Evolutionary conservation across 306 rosid genomes (phyloP), one percentile per base, ranked within the genome.

Genomic region (Dryas octopetala): DNA sequence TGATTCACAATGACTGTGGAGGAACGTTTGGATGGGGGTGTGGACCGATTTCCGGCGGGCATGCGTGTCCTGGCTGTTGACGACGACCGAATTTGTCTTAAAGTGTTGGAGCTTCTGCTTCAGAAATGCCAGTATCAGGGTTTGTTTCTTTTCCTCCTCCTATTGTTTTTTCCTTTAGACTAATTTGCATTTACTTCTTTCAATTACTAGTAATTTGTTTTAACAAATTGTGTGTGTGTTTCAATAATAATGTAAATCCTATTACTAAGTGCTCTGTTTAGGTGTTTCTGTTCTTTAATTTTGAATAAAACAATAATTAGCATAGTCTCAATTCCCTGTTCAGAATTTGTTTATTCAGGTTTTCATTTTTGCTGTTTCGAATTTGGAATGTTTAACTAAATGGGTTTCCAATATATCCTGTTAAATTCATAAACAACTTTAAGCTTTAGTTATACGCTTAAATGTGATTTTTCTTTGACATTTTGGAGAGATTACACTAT

Each of bases 61-160:
- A 89, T 94, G 98, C 86, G 89, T 58, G 96, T 94, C 80, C 88
- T 94, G 19, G 97, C 92, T 3, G 98, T 91, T 47, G 98, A 94
- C 14, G 97, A 91, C 53, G 84, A 91, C 81, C 88, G 81, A 68
- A 79, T 76, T 55, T 94, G 96, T 79, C 90, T 94, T 73, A 91
- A 78, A 74, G 45, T 89, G 17, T 75, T 91, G 77, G 96, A 90
- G 74, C 79, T 19, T 52, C 78, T 94, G 72, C 97, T 94, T 82
- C 88, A 83, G 43, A 81, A 81, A 83, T 94, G 98, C 91, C 86
- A 86, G 32, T 94, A 94, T 70, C 87, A 86, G 26, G 98, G 98
- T 94, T 78, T 41, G 85, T 87, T 80, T 16, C 57, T 28, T 48
- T 1, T 74, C 61, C 57, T 67, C 50, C 23, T n/a, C 47, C 45